Percentiles rank a stretch among this genome's conserved stretches.
Conservation (phyloP, 352 stramenopile species). For the Phytophthora citricola region DNA sequence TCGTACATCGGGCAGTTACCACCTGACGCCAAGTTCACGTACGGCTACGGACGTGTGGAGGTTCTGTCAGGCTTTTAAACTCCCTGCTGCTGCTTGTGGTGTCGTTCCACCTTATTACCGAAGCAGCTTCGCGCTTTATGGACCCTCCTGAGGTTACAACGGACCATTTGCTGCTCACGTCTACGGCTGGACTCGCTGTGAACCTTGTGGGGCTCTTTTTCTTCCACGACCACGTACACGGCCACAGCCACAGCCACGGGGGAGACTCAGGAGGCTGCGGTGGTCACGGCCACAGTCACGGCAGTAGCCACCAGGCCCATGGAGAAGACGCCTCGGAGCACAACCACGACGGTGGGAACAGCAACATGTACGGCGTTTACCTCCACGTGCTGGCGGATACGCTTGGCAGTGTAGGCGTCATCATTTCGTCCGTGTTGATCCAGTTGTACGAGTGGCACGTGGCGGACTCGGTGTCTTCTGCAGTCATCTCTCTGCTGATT, state of each 20-base stretch:
- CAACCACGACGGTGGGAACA: slow-evolving; percentile 54
- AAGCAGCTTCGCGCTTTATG: slow-evolving; percentile 77
- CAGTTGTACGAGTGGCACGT: slow-evolving; percentile 85
- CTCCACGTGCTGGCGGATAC: slow-evolving; percentile 91
- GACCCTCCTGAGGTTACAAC: slow-evolving; percentile 81
- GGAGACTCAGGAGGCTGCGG: slow-evolving; percentile 39
- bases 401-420: slow-evolving; percentile 89
- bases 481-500: slow-evolving; percentile 87
- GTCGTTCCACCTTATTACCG: slow-evolving; percentile 82
- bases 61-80: slow-evolving; percentile 91
- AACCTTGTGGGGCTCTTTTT: slow-evolving; percentile 91
- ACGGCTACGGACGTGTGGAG: slow-evolving; percentile 88
- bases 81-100: slow-evolving; percentile 86
- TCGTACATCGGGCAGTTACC: slow-evolving; percentile 85
- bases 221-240: slow-evolving; percentile 91
- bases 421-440: slow-evolving; percentile 88
- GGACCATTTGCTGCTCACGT: slow-evolving; percentile 88
- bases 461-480: slow-evolving; percentile 83
- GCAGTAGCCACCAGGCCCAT: slow-evolving; percentile 61
- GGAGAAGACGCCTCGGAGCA: slow-evolving; percentile 48
- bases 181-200: slow-evolving; percentile 77
- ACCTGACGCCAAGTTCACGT: slow-evolving; percentile 77
- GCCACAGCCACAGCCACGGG: slow-evolving; percentile 69
- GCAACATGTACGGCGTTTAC: slow-evolving; percentile 93
- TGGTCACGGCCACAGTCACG: slow-evolving; percentile 69